These are phyloP conservation scores for Plasmodium vinckei DNA, from an alignment of 169 alveolate genomes.

Conservation along the genomic window DNA sequence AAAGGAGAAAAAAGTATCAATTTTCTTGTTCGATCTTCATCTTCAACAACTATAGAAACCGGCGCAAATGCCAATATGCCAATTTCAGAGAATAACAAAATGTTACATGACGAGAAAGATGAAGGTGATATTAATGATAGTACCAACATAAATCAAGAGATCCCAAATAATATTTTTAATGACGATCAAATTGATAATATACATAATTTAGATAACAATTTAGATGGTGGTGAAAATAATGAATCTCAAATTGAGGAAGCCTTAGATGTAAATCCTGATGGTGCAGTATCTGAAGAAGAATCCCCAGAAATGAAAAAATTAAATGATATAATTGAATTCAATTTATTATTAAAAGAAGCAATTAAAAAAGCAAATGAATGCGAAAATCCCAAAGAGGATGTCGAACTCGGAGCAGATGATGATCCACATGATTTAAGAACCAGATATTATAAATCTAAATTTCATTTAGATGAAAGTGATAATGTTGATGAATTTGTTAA, in stretches of 20 bases:
- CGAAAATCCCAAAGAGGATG: constrained; percentile 75
- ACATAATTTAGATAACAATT: neutral
- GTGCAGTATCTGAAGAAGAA: neutral
- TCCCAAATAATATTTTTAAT: neutral
- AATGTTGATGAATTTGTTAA: constrained; percentile 52
- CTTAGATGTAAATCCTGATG: neutral
- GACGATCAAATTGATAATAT: neutral
- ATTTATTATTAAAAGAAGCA: constrained; percentile 60
- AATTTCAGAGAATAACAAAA: neutral
- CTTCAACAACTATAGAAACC: constrained; percentile 11
- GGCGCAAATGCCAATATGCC: neutral
- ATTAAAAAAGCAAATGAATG: constrained; percentile 63
- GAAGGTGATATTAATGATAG: neutral
- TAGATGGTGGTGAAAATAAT: neutral
- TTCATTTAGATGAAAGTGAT: constrained; percentile 68
- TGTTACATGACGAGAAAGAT: neutral
- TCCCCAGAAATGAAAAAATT: constrained; percentile 13
- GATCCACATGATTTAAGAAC: constrained; percentile 46
- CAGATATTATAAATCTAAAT: constrained; percentile 57
- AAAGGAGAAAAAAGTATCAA: constrained; percentile 69
- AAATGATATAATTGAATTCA: constrained; percentile 55
- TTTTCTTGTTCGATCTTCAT: constrained; percentile 65
- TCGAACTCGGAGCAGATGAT: constrained; percentile 71
- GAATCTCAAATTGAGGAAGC: neutral
- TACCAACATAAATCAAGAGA: neutral